A percentile compares a stretch with the other conserved stretches of the same genome.
phyloP scores from a whole-genome alignment of 1,284 basidiomycete genomes.

The Sporisorium graminicola region DNA sequence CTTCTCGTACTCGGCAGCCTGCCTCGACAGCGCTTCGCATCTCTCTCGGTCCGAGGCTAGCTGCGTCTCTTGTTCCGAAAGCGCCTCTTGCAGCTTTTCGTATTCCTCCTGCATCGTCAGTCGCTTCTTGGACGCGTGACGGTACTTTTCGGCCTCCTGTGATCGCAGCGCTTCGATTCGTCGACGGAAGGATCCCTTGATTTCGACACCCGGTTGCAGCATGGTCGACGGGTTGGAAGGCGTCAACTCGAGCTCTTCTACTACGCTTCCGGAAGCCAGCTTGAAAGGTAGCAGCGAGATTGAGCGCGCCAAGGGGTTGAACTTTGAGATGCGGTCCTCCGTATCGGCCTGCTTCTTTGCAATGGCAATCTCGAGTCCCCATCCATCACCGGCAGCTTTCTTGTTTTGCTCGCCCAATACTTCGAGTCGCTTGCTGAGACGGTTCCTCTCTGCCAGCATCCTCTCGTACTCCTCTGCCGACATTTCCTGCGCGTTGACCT shows the following conservation, averaged over 20 bases:
- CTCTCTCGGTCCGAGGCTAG: conserved; percentile 40
- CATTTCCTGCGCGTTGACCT: conserved; percentile 64
- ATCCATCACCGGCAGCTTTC: conserved; percentile 54
- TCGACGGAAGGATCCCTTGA: conserved; percentile 50
- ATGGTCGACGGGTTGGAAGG: conserved; percentile 54
- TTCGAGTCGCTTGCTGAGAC: conserved; percentile 55
- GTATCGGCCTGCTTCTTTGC: conserved; percentile 61
- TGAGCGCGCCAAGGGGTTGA: conserved; percentile 55
- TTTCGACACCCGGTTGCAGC: conserved; percentile 58
- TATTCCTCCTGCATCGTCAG: conserved; percentile 55
- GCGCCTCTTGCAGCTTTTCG: conserved; percentile 49
- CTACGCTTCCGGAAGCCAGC: conserved; percentile 38
- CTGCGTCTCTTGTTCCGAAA: conserved; percentile 43
- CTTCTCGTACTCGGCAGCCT: conserved; percentile 53
- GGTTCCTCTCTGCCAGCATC: conserved; percentile 58
- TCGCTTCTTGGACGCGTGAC: conserved; percentile 51
- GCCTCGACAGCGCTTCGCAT: conserved; percentile 34
- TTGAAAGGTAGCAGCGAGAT: conserved; percentile 57
- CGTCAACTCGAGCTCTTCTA: conserved; percentile 55
- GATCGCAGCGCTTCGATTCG: conserved; percentile 50
- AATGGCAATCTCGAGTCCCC: conserved; percentile 61
- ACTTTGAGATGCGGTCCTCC: conserved; percentile 57
- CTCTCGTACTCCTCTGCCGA: conserved; percentile 65
- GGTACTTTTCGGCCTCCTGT: conserved; percentile 48
- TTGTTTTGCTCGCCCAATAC: conserved; percentile 53